phyloP scores from a whole-genome alignment of 176 grass and related monocot genomes.

The Olyra latifolia region DNA sequence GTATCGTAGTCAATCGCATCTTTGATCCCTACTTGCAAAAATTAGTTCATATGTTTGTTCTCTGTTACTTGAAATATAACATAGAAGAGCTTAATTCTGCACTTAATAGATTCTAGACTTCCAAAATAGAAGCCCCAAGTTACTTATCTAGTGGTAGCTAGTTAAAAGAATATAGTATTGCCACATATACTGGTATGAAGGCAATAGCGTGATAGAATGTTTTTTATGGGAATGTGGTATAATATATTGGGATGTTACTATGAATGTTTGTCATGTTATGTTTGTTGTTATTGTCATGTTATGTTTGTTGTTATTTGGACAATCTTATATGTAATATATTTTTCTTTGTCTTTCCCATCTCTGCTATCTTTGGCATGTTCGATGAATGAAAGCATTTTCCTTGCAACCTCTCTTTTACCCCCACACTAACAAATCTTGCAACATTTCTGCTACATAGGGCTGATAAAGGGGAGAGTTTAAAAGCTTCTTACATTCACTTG shows the following conservation, averaged over 20 bases:
- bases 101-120: neutral
- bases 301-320: neutral
- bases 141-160: neutral
- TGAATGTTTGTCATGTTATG: neutral
- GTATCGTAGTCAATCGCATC: neutral
- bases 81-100: neutral
- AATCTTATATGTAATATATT: neutral
- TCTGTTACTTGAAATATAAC: neutral
- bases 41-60: neutral
- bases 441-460: slow-evolving; percentile 37
- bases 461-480: slow-evolving; percentile 82
- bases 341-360: neutral
- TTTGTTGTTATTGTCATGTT: neutral
- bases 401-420: neutral
- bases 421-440: neutral
- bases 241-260: neutral
- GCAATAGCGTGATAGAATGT: neutral
- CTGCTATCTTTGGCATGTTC: neutral
- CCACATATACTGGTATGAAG: neutral
- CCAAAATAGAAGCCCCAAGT: neutral
- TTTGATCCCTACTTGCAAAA: neutral
- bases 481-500: slow-evolving; percentile 77
- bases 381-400: neutral
- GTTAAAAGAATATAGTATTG: neutral
- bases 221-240: neutral